Conservation (phyloP, 1,284 basidiomycete species). For the Marasmius tenuissimus region DNA sequence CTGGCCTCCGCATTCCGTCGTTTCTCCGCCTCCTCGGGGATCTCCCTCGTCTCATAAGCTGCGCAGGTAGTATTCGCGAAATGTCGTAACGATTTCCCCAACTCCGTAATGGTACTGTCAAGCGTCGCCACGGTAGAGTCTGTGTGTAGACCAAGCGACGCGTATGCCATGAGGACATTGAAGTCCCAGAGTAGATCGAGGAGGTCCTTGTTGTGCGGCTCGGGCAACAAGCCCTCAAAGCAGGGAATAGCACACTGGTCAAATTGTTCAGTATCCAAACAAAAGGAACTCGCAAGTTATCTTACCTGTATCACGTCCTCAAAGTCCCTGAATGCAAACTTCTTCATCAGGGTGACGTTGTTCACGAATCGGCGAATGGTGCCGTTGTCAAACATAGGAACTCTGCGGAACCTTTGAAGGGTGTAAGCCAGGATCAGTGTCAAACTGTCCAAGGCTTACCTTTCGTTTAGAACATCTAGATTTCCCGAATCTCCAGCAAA, state of each 20-base stretch:
- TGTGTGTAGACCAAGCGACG: slow-evolving; percentile 22
- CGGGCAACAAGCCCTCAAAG: slow-evolving; percentile 22
- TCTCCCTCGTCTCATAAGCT: not conserved
- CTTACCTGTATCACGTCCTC: slow-evolving; percentile 35
- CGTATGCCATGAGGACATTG: slow-evolving; percentile 18
- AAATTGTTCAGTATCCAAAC: not conserved
- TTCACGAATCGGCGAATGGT: slow-evolving; percentile 27
- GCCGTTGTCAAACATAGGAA: not conserved
- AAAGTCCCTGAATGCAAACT: slow-evolving; percentile 30
- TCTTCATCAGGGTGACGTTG: slow-evolving; percentile 31
- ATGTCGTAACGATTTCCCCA: not conserved
- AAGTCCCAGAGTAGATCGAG: slow-evolving; percentile 10
- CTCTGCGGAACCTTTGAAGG: too few species aligned
- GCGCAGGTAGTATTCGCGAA: not conserved
- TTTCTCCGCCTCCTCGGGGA: not conserved
- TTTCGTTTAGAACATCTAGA: not conserved
- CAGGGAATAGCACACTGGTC: slow-evolving; percentile 22
- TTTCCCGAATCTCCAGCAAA: not conserved
- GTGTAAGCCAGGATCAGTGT: too few species aligned
- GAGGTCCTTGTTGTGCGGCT: slow-evolving; percentile 5
- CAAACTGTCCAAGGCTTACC: too few species aligned
- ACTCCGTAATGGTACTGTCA: not conserved
- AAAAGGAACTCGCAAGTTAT: not conserved
- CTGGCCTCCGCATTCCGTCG: not conserved
- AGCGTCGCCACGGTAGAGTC: slow-evolving; percentile 2